phyloP scores from a whole-genome alignment of 2,329 filamentous ascomycete species.

The Fusarium sp. region DNA sequence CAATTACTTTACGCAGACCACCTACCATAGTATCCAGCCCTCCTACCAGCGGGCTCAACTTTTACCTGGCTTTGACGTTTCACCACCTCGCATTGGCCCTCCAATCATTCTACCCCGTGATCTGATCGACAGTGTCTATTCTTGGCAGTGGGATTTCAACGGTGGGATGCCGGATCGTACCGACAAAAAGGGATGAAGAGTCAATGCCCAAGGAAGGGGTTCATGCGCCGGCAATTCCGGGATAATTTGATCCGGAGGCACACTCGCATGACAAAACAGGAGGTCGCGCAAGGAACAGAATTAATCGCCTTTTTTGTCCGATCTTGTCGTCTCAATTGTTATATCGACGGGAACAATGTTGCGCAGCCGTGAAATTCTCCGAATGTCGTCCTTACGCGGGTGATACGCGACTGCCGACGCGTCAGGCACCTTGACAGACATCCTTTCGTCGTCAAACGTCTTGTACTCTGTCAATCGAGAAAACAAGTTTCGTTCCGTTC shows the following conservation, averaged over 20 bases:
- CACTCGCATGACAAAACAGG: background rate
- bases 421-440: background rate
- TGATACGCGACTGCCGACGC: background rate
- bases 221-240: background rate
- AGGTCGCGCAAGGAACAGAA: background rate
- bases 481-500: background rate
- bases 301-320: background rate
- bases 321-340: background rate
- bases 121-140: background rate
- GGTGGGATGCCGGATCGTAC: background rate
- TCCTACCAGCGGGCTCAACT: background rate
- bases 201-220: background rate
- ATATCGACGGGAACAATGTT: accelerated
- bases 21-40: background rate
- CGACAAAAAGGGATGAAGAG: background rate
- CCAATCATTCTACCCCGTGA: background rate
- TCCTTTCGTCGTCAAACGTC: background rate
- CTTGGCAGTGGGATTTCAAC: background rate
- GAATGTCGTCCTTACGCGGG: no score
- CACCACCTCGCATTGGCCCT: background rate
- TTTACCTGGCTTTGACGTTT: background rate
- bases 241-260: background rate
- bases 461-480: background rate
- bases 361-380: background rate
- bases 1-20: background rate